phyloP scores from a whole-genome alignment of 352 stramenopile species.

The Sclerospora graminicola region DNA sequence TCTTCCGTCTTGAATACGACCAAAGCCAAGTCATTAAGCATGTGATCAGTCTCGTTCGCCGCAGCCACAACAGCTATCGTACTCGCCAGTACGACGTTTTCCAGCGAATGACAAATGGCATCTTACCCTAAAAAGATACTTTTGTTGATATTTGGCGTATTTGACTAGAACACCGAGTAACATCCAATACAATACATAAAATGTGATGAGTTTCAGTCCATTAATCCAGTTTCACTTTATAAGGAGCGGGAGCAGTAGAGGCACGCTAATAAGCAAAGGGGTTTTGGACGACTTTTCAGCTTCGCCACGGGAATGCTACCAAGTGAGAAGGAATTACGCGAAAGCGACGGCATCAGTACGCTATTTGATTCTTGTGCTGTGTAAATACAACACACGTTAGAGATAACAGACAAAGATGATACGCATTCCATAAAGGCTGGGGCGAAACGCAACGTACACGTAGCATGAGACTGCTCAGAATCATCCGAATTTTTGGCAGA shows the following conservation, averaged over 20 bases:
- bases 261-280: too few relatives aligned
- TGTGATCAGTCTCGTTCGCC: constrained; percentile 81
- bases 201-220: neutral
- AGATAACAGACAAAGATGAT: too few relatives aligned
- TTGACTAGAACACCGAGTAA: too few relatives aligned
- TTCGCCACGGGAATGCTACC: constrained; percentile 65
- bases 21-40: constrained; percentile 86
- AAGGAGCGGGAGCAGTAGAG: too few relatives aligned
- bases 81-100: constrained; percentile 88
- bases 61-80: constrained; percentile 87
- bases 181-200: neutral
- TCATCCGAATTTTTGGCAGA: too few relatives aligned
- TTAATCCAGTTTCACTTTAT: constrained; percentile 25
- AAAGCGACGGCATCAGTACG: constrained; percentile 44
- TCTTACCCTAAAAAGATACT: constrained; percentile 38
- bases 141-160: too few relatives aligned
- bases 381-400: too few relatives aligned
- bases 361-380: constrained; percentile 50
- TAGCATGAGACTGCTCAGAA: too few relatives aligned
- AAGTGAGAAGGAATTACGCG: constrained; percentile 69
- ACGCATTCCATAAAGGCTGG: too few relatives aligned
- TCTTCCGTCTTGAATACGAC: constrained; percentile 74
- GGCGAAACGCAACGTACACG: too few relatives aligned
- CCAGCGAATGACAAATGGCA: constrained; percentile 89
- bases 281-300: constrained; percentile 78